Percentiles rank a stretch among this genome's conserved stretches.
These are phyloP conservation scores for Botryosphaeria agaves DNA, from an alignment of 2,329 filamentous ascomycete genomes.

Conservation along the genomic window DNA sequence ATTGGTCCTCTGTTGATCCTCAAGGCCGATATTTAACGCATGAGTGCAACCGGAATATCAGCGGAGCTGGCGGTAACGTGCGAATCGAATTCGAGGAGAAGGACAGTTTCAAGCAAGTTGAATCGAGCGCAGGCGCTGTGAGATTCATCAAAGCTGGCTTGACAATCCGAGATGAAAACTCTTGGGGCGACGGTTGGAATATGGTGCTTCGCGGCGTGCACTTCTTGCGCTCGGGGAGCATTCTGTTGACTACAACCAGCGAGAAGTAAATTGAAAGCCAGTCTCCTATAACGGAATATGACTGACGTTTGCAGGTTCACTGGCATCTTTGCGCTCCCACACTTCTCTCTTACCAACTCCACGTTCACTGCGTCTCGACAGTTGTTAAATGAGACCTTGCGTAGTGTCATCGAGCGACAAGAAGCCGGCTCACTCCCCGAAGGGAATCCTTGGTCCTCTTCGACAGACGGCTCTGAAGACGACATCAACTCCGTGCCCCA, in stretches of 20 bases:
- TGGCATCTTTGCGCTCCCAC: constrained; percentile 79
- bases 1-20: constrained; percentile 39
- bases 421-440: constrained; percentile 35
- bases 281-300: not conserved
- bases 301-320: constrained; percentile 31
- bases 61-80: constrained; percentile 51
- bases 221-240: constrained; percentile 62
- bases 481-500: constrained; percentile 49
- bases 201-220: constrained; percentile 71
- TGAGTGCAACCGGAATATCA: constrained; percentile 67
- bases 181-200: constrained; percentile 58
- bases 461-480: constrained; percentile 36
- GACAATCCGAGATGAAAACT: constrained; percentile 53
- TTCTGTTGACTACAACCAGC: constrained; percentile 75
- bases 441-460: constrained; percentile 60
- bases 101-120: constrained; percentile 16
- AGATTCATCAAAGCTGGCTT: constrained; percentile 54
- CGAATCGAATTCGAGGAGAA: constrained; percentile 48
- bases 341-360: constrained; percentile 48
- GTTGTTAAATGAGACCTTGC: constrained; percentile 57
- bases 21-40: constrained; percentile 47
- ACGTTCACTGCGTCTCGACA: constrained; percentile 29
- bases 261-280: constrained; percentile 44
- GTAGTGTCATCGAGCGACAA: constrained; percentile 48
- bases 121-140: constrained; percentile 30